Conservation (phyloP, 2,329 filamentous ascomycete genomes). For the Mollisiaceae sp. region DNA sequence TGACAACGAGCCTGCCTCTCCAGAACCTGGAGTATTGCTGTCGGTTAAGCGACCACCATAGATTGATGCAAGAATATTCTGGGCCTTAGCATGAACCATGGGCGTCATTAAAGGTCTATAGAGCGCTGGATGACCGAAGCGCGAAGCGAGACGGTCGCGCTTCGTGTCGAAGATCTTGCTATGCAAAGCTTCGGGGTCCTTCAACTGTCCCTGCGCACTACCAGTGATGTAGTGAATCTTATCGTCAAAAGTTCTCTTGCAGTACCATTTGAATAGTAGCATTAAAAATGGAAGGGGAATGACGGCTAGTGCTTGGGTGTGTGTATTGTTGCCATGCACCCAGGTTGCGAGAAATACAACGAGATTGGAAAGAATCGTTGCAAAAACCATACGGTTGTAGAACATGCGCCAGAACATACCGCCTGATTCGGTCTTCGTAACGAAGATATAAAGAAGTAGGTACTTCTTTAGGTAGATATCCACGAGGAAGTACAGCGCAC, state of each 20-base stretch:
- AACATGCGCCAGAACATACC: slow-evolving; percentile 90
- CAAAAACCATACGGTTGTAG: slow-evolving; percentile 92
- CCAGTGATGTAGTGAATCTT: slow-evolving; percentile 82
- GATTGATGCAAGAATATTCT: slow-evolving; percentile 82
- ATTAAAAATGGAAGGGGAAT: slow-evolving; percentile 80
- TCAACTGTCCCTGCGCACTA: slow-evolving; percentile 52
- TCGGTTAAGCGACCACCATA: slow-evolving; percentile 82
- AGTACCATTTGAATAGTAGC: slow-evolving; percentile 86
- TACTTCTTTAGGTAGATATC: slow-evolving; percentile 96
- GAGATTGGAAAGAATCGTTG: slow-evolving; percentile 76
- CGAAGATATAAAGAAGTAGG: slow-evolving; percentile 88
- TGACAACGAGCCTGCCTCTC: slow-evolving; percentile 62
- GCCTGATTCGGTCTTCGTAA: slow-evolving; percentile 95
- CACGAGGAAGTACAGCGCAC: slow-evolving; percentile 85
- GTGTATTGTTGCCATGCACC: slow-evolving; percentile 67
- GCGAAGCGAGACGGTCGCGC: slow-evolving; percentile 72
- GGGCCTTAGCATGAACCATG: slow-evolving; percentile 92
- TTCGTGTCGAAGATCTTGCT: slow-evolving; percentile 58
- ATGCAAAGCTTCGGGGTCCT: slow-evolving; percentile 51
- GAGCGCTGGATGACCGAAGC: slow-evolving; percentile 89
- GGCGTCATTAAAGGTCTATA: slow-evolving; percentile 90
- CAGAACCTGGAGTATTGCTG: slow-evolving; percentile 62
- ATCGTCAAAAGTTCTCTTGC: slow-evolving; percentile 74
- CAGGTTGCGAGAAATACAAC: slow-evolving; percentile 79
- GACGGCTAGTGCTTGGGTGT: slow-evolving; percentile 66